phyloP scores from a whole-genome alignment of 352 stramenopile genomes.

The Globisporangium rhizosaccharum region DNA sequence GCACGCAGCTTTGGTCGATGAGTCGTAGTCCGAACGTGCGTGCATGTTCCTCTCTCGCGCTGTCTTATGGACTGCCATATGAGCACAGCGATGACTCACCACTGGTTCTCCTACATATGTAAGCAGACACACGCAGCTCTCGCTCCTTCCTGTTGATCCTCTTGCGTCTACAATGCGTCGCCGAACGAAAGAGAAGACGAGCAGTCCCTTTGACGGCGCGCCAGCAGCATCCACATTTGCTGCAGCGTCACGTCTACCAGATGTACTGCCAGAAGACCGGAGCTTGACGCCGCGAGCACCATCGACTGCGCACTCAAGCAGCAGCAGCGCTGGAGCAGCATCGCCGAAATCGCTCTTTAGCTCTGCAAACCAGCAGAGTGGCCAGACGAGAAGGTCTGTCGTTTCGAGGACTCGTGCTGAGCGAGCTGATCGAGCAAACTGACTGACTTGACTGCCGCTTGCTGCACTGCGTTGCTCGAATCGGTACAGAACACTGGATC shows the following conservation, averaged over 20 bases:
- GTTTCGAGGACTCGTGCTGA: not conserved
- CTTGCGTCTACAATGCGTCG: not conserved
- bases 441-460: not conserved
- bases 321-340: not conserved
- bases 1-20: too few relatives aligned
- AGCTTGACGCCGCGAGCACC: constrained; percentile 4
- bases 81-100: too few relatives aligned
- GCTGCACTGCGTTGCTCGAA: not conserved
- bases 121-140: not conserved
- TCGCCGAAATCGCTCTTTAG: constrained; percentile 9
- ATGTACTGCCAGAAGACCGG: constrained; percentile 2
- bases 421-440: not conserved
- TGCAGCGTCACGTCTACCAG: not conserved
- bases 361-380: constrained; percentile 4
- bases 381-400: constrained; percentile 3
- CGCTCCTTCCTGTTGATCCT: not conserved
- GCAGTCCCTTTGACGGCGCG: not conserved
- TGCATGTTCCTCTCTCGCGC: too few relatives aligned
- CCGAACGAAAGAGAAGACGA: constrained; percentile 4
- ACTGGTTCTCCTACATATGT: too few relatives aligned
- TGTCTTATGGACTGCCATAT: too few relatives aligned
- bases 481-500: constrained; percentile 27
- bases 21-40: too few relatives aligned
- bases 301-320: not conserved
- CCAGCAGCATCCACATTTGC: not conserved